phyloP scores from a whole-genome alignment of 1,139 yeast genomes.

The Debaryomyces coudertii region DNA sequence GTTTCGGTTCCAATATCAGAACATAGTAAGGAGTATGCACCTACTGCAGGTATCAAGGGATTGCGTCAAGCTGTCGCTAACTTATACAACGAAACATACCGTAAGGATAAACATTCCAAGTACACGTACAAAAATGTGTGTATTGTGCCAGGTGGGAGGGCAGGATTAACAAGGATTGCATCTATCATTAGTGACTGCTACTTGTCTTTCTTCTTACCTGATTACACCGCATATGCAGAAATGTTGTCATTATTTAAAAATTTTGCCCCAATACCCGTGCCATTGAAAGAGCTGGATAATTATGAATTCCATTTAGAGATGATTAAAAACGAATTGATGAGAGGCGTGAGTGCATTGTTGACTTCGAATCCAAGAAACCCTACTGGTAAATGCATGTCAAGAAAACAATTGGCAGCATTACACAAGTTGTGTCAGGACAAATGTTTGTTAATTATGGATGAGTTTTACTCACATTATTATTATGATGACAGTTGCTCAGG shows the following conservation, averaged over 20 bases:
- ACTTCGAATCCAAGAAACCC: constrained; percentile 73
- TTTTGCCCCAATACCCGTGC: constrained; percentile 70
- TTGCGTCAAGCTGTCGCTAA: constrained; percentile 66
- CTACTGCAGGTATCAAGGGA: constrained; percentile 63
- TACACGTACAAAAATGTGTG: constrained; percentile 69
- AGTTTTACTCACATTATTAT: constrained; percentile 65
- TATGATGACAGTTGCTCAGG: constrained; percentile 64
- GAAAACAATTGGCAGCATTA: constrained; percentile 52
- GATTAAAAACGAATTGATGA: constrained; percentile 55
- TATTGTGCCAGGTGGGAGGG: constrained; percentile 72
- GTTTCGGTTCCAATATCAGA: constrained; percentile 54
- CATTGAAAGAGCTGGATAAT: constrained; percentile 61
- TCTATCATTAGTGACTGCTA: constrained; percentile 66
- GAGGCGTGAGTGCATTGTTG: constrained; percentile 65
- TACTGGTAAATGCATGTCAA: constrained; percentile 61
- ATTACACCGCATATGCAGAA: constrained; percentile 74
- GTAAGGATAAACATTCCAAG: constrained; percentile 52
- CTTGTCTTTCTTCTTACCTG: constrained; percentile 66
- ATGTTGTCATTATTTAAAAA: constrained; percentile 69
- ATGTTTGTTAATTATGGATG: constrained; percentile 69
- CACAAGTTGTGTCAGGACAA: constrained; percentile 61
- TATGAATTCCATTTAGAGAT: constrained; percentile 62
- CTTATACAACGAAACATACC: constrained; percentile 59
- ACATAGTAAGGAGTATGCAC: constrained; percentile 61
- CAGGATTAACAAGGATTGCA: constrained; percentile 69